Conservation (phyloP, 441 rosid species). For the Daphne laureola region DNA sequence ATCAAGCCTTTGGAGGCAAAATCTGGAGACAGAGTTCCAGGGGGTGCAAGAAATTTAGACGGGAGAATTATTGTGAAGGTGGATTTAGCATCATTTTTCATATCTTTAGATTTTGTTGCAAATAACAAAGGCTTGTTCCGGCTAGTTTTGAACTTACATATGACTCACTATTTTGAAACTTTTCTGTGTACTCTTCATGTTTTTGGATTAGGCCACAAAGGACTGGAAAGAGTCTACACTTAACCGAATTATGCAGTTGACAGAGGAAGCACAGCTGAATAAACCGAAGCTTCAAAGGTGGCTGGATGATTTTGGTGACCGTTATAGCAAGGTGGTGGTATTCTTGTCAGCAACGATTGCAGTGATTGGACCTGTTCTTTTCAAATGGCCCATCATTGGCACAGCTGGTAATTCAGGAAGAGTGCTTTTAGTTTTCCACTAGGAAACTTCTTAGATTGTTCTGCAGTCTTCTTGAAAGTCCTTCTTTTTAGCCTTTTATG, state of each 20-base stretch:
- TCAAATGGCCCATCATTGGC: slow-evolving; percentile 89
- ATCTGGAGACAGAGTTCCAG: slow-evolving; percentile 84
- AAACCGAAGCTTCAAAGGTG: slow-evolving; percentile 94
- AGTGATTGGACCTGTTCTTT: slow-evolving; percentile 77
- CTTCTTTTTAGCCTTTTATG: too few relatives aligned
- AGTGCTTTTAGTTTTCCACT: background rate
- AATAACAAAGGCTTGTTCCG: background rate
- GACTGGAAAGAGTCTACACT: slow-evolving; percentile 91
- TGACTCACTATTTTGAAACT: too few relatives aligned
- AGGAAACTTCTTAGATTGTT: too few relatives aligned
- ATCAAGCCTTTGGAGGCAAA: slow-evolving; percentile 82
- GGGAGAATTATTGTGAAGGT: slow-evolving; percentile 97
- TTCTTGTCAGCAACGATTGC: slow-evolving; percentile 75
- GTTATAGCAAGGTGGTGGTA: slow-evolving; percentile 86
- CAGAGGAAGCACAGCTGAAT: slow-evolving; percentile 88
- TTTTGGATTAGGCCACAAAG: slow-evolving; percentile 56
- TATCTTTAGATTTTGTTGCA: slow-evolving; percentile 3
- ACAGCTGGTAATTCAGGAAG: slow-evolving; percentile 57
- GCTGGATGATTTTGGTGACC: slow-evolving; percentile 97
- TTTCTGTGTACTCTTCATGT: slow-evolving; percentile 3
- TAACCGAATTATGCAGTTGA: slow-evolving; percentile 81
- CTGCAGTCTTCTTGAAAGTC: too few relatives aligned
- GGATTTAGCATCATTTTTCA: slow-evolving; percentile 12
- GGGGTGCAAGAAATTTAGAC: slow-evolving; percentile 97
- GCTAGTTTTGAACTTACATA: too few relatives aligned